Conservation (phyloP, 2,329 filamentous ascomycete genomes). For the Plectosphaerella cucumerina region DNA sequence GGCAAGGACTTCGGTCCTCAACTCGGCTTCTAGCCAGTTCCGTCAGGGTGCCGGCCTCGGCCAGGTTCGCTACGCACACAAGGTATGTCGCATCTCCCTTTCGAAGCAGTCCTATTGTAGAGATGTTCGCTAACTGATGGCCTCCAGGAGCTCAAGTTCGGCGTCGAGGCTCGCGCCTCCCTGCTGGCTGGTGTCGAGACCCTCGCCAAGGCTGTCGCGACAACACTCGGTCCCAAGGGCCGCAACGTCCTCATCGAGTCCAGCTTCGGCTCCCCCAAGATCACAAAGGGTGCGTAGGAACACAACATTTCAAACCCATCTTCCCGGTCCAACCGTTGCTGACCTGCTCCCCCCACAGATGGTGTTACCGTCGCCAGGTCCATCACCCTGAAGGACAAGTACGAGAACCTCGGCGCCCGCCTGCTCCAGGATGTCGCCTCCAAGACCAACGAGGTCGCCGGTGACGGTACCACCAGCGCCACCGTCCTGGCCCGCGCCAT, state of each 20-base stretch:
- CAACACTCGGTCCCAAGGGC: constrained; percentile 95
- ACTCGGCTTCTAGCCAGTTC: constrained; percentile 61
- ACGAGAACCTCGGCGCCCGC: constrained; percentile 97
- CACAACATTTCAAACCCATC: not conserved
- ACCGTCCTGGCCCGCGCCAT: constrained; percentile 96
- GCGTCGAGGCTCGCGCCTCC: constrained; percentile 85
- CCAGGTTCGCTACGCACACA: constrained; percentile 95
- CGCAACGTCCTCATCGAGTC: constrained; percentile 98
- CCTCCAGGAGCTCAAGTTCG: constrained; percentile 89
- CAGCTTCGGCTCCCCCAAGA: constrained; percentile 97
- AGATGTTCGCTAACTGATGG: constrained; percentile 21
- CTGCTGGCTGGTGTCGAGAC: constrained; percentile 95
- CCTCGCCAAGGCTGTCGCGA: constrained; percentile 90
- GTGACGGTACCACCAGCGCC: constrained; percentile 97
- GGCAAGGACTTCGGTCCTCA: constrained; percentile 75
- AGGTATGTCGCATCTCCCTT: constrained; percentile 53
- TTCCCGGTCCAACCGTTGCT: constrained; percentile 10
- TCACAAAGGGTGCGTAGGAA: constrained; percentile 80
- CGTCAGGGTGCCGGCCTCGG: constrained; percentile 62
- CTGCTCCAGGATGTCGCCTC: constrained; percentile 96
- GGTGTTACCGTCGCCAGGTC: constrained; percentile 88
- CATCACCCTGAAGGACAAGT: constrained; percentile 94
- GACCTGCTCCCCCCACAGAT: constrained; percentile 48
- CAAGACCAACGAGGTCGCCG: constrained; percentile 98
- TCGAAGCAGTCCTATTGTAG: constrained; percentile 18